Evolutionary conservation across 257 asterid species (phyloP), one percentile per base, ranked within the genome.

Genomic region (Euphrasia confusa): DNA sequence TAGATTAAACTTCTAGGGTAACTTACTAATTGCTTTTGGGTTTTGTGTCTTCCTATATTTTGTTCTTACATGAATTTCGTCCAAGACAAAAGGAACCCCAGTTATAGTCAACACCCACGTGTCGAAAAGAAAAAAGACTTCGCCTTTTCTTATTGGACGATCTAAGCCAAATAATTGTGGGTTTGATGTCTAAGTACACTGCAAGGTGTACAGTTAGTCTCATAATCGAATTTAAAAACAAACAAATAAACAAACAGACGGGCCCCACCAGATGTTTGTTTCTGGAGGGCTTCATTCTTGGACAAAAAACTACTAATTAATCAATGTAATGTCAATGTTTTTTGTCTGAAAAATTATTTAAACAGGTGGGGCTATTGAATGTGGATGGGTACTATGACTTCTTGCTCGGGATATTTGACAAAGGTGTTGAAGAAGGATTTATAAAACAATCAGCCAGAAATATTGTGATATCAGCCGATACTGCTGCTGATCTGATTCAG

Each of bases 381-480:
- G 56, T 72, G 3, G 90, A 80, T 67, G 90, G 90, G 58, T 80
- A 83, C 72, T 80, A 83, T 54, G 87, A 83, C 66, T 56, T 75
- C 77, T 78, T 83, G 80, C 85, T 83, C 10, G 85, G 78, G 27
- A 68, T 83, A 67, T 83, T 83, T 18, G 85, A 83, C 72, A 83
- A 78, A 75, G 84, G 80, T 30, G 87, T 83, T 28, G 82, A 77
- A 56, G 90, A 77, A 60, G 90, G 90, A 61, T 83, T 83, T 58
- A 80, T 83, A 70, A 73, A 68, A 42, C 70, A 74, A 4, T 72
- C 83, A n/a, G 85, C 80, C 1, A 77, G 87, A 72, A 60, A 77
- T 45, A 83, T 81, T 64, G 82, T 77, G 54, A 71, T 79, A 50
- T 78, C 87, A 58, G 87, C 87, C 64, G 61, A 68, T 15, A 74